Evolutionary conservation across 805 yeast genomes (phyloP).

Genomic region (Kregervanrija delftensis): DNA sequence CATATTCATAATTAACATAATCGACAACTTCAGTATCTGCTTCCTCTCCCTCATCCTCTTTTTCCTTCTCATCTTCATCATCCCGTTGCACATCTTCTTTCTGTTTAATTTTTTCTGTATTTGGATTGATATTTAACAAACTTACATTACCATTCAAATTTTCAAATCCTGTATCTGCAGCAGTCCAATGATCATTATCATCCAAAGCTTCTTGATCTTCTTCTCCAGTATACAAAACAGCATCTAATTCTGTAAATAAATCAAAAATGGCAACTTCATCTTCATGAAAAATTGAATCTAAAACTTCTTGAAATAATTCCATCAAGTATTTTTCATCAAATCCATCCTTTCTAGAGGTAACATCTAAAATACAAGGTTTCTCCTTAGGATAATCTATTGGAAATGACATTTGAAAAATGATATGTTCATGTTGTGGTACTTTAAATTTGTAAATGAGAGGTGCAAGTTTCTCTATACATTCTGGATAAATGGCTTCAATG

Average conservation of each 20-base stretch:
- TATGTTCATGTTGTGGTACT: conserved; percentile 56
- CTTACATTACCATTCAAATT: too few species aligned
- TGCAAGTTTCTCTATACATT: conserved; percentile 34
- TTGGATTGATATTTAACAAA: too few species aligned
- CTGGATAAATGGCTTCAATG: conserved; percentile 83
- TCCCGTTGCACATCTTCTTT: too few species aligned
- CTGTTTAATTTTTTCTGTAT: too few species aligned
- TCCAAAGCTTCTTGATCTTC: conserved; percentile 16
- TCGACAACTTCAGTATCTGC: conserved; percentile 2
- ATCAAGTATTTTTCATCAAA: conserved; percentile 44
- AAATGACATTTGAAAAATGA: conserved; percentile 61
- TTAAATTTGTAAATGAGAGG: conserved; percentile 39
- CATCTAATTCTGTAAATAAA: conserved; percentile 60
- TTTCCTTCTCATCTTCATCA: neutral
- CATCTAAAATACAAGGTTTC: conserved; percentile 59
- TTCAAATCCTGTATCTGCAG: conserved; percentile 8
- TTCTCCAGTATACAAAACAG: conserved; percentile 35
- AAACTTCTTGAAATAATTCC: conserved; percentile 39
- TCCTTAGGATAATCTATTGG: conserved; percentile 64
- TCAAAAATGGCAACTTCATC: conserved; percentile 81
- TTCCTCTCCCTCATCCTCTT: neutral
- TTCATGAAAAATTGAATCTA: conserved; percentile 44
- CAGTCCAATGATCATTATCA: conserved; percentile 19
- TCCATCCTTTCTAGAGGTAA: conserved; percentile 24
- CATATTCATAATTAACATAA: conserved; percentile 16